phyloP scores from a whole-genome alignment of 2,329 filamentous ascomycete genomes.

The Fonsecaea erecta region DNA sequence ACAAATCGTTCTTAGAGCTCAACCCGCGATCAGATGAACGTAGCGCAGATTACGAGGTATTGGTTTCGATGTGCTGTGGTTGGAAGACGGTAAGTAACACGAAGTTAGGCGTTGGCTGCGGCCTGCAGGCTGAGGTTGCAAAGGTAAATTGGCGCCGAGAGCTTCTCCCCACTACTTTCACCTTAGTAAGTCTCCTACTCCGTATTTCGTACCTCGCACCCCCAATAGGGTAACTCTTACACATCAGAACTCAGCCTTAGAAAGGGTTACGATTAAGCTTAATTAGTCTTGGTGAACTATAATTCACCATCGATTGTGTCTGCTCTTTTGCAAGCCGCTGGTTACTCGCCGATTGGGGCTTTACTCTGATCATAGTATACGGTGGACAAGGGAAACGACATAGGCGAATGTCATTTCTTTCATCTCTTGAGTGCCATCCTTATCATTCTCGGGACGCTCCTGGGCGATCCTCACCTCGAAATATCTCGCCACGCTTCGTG shows the following conservation, averaged over 20 bases:
- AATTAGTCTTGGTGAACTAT: not conserved
- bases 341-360: too few relatives aligned
- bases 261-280: not conserved
- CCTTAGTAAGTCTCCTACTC: not conserved
- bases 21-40: not conserved
- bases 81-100: not conserved
- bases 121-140: not conserved
- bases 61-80: not conserved
- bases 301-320: too few relatives aligned
- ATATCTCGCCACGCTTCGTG: not conserved
- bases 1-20: not conserved
- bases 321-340: too few relatives aligned
- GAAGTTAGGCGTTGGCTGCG: not conserved
- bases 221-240: too few relatives aligned
- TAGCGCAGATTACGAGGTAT: not conserved
- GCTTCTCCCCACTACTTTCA: not conserved
- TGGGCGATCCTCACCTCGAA: not conserved
- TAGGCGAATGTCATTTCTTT: too few relatives aligned
- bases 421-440: too few relatives aligned
- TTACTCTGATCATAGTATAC: too few relatives aligned
- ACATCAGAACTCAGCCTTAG: not conserved
- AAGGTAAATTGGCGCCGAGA: not conserved
- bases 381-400: too few relatives aligned
- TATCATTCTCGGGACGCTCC: too few relatives aligned
- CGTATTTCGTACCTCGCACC: too few relatives aligned